A percentile compares a stretch with the other conserved stretches of the same genome.
phyloP scores from a whole-genome alignment of 805 yeast genomes.

The Sugiyamaella qingdaonensis region DNA sequence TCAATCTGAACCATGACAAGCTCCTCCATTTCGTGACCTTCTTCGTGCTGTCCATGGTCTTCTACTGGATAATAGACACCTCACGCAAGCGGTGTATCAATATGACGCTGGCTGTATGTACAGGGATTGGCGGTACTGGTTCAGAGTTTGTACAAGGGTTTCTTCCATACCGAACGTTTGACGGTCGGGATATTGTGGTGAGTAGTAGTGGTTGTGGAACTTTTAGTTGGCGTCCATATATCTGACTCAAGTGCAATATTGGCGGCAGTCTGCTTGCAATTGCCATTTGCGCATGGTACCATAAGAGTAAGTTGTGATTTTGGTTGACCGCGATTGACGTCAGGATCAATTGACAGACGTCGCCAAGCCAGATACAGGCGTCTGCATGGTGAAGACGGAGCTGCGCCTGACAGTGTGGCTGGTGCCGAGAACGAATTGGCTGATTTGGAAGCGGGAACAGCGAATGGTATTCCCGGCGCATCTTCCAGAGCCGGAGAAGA shows the following conservation, averaged over 20 bases:
- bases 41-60: slow-evolving; percentile 34
- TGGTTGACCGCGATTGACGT: background rate
- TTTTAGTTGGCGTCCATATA: no score
- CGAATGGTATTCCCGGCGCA: slow-evolving; percentile 11
- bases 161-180: slow-evolving; percentile 35
- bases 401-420: slow-evolving; percentile 18
- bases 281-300: slow-evolving; percentile 32
- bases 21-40: slow-evolving; percentile 35
- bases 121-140: slow-evolving; percentile 36
- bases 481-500: slow-evolving; percentile 1
- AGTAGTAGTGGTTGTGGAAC: slow-evolving; percentile 8
- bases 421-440: background rate
- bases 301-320: slow-evolving; percentile 28
- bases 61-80: slow-evolving; percentile 41
- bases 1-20: slow-evolving; percentile 34
- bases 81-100: slow-evolving; percentile 35
- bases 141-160: slow-evolving; percentile 37
- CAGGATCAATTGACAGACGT: slow-evolving; percentile 27
- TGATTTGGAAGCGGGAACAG: slow-evolving; percentile 8
- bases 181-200: slow-evolving; percentile 34
- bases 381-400: slow-evolving; percentile 13
- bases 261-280: slow-evolving; percentile 34
- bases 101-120: slow-evolving; percentile 33
- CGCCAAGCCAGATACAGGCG: slow-evolving; percentile 30
- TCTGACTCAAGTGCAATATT: slow-evolving; percentile 29